These are phyloP conservation scores for Actinomortierella ambigua DNA, from an alignment of 371 early-diverging fungal genomes.

Conservation along the genomic window DNA sequence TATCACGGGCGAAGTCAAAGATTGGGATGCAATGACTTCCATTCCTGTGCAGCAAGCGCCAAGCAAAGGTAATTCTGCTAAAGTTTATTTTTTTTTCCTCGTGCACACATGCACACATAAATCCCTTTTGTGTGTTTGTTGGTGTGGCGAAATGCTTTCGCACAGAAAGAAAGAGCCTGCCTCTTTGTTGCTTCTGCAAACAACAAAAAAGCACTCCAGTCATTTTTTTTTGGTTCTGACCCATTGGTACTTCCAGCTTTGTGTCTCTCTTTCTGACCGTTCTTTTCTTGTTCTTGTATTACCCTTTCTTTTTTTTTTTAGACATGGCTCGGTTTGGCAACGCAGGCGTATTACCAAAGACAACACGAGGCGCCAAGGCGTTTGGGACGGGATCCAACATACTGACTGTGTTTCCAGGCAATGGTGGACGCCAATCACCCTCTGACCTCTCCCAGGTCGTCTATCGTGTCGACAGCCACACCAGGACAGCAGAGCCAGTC, in stretches of 20 bases:
- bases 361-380: slow-evolving; percentile 29
- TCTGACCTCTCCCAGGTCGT: too few species aligned
- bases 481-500: too few species aligned
- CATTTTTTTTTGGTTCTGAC: background rate
- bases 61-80: slow-evolving; percentile 31
- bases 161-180: background rate
- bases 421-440: too few species aligned
- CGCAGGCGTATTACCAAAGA: slow-evolving; percentile 11
- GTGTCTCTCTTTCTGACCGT: too few species aligned
- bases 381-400: too few species aligned
- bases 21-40: slow-evolving; percentile 35
- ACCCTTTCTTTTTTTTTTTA: slow-evolving; percentile 1
- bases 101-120: too few species aligned
- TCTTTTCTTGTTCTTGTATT: too few species aligned
- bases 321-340: slow-evolving; percentile 43
- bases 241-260: too few species aligned
- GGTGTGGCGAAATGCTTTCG: background rate
- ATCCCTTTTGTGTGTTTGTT: background rate
- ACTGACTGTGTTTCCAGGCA: too few species aligned
- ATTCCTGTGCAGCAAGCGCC: slow-evolving; percentile 45
- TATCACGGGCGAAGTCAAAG: slow-evolving; percentile 27
- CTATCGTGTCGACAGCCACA: too few species aligned
- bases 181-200: background rate
- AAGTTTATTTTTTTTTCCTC: too few species aligned
- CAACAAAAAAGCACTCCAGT: background rate